Conservation (phyloP, 1,284 basidiomycete genomes). For the Microbotryum lychnidis-dioicae region DNA sequence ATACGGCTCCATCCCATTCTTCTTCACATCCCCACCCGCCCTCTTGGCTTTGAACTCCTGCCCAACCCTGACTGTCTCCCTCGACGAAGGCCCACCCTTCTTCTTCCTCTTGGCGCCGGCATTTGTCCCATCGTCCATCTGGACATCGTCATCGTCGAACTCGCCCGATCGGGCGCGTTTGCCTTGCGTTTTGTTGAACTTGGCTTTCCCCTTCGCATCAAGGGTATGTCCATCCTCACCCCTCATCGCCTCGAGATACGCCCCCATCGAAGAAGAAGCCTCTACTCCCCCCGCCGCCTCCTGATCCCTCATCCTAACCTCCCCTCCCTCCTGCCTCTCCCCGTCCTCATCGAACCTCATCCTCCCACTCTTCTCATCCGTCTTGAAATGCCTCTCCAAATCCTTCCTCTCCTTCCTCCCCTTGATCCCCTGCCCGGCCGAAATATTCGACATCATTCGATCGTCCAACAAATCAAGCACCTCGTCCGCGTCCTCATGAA, state of each 20-base stretch:
- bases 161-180: constrained; percentile 70
- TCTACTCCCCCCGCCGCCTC: constrained; percentile 44
- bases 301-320: constrained; percentile 42
- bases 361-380: constrained; percentile 75
- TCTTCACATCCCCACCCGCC: constrained; percentile 87
- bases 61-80: constrained; percentile 57
- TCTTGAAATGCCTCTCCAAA: constrained; percentile 65
- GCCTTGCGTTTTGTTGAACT: constrained; percentile 88
- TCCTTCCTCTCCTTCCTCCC: constrained; percentile 47
- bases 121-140: constrained; percentile 47
- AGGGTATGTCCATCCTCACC: constrained; percentile 82
- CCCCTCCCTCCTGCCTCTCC: constrained; percentile 10
- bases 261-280: constrained; percentile 41
- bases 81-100: constrained; percentile 44
- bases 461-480: constrained; percentile 92
- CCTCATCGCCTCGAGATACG: constrained; percentile 72
- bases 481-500: constrained; percentile 83
- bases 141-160: constrained; percentile 51
- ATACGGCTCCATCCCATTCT: constrained; percentile 74
- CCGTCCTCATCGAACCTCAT: constrained; percentile 68
- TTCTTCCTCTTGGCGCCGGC: constrained; percentile 40
- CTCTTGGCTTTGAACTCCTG: constrained; percentile 67
- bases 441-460: constrained; percentile 59
- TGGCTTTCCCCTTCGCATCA: constrained; percentile 72
- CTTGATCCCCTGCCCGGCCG: constrained; percentile 46